Conservation (phyloP, 2,329 filamentous ascomycete species). For the Hirsutella thompsonii region DNA sequence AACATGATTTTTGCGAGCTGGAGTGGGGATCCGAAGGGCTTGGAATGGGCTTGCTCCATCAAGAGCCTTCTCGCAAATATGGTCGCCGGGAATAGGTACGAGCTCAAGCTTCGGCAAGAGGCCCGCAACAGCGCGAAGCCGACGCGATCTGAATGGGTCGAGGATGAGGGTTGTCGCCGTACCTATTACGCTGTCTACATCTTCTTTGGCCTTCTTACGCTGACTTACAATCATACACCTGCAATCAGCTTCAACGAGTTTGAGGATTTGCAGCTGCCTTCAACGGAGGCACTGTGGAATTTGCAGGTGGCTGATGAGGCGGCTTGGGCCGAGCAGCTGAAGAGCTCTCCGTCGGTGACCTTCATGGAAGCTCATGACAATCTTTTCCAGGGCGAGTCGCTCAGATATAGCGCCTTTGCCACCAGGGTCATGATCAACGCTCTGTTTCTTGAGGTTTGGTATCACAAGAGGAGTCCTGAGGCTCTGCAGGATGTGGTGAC, state of each 20-base stretch:
- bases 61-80: slow-evolving; percentile 97
- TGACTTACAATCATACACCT: slow-evolving; percentile 96
- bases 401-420: slow-evolving; percentile 91
- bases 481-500: slow-evolving; percentile 94
- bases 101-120: slow-evolving; percentile 85
- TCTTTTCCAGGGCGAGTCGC: slow-evolving; percentile 82
- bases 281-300: slow-evolving; percentile 91
- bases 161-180: slow-evolving; percentile 89
- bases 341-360: slow-evolving; percentile 59
- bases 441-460: slow-evolving; percentile 96
- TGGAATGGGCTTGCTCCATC: slow-evolving; percentile 98
- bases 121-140: slow-evolving; percentile 66
- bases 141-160: slow-evolving; percentile 82
- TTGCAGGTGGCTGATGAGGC: slow-evolving; percentile 65
- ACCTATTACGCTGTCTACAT: slow-evolving; percentile 99
- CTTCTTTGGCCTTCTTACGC: slow-evolving; percentile 88
- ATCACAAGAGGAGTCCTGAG: slow-evolving; percentile 96
- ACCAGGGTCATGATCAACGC: slow-evolving; percentile 98
- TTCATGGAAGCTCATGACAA: slow-evolving; percentile 93
- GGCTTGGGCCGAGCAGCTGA: slow-evolving; percentile 71
- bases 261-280: slow-evolving; percentile 81
- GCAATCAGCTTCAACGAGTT: slow-evolving; percentile 98
- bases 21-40: slow-evolving; percentile 93
- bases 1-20: slow-evolving; percentile 99
- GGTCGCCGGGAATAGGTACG: slow-evolving; percentile 94